A percentile compares a stretch with the other conserved stretches of the same genome.
These are phyloP conservation scores for Penicillium desertorum DNA, from an alignment of 495 filamentous ascomycete genomes.

Conservation along the genomic window DNA sequence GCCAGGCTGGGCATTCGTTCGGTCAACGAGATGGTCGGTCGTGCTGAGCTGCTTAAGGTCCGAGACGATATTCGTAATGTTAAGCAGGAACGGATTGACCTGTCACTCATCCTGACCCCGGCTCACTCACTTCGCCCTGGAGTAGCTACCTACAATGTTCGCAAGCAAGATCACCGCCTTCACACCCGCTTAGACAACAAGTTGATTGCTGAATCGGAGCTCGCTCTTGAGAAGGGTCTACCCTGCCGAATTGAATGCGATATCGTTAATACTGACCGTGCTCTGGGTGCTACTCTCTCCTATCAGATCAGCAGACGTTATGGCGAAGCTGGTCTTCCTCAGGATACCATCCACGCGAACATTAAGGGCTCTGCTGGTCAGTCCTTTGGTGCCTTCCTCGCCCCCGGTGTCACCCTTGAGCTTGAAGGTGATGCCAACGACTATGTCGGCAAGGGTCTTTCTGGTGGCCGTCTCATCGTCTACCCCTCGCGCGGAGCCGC, in stretches of 20 bases:
- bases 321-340: constrained; percentile 85
- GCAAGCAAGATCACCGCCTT: constrained; percentile 95
- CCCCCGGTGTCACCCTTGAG: constrained; percentile 92
- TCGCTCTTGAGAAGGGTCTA: constrained; percentile 93
- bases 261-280: constrained; percentile 97
- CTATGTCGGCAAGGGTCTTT: constrained; percentile 97
- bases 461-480: constrained; percentile 91
- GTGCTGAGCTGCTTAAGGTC: constrained; percentile 81
- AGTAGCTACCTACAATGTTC: constrained; percentile 97
- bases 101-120: constrained; percentile 93
- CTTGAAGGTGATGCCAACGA: constrained; percentile 98
- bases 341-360: constrained; percentile 95
- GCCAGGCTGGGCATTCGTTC: constrained; percentile 91
- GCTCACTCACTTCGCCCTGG: constrained; percentile 95
- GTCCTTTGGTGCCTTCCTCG: constrained; percentile 95
- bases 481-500: constrained; percentile 92
- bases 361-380: constrained; percentile 99
- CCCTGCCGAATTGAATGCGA: constrained; percentile 96
- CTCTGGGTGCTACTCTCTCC: constrained; percentile 90
- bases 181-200: constrained; percentile 98
- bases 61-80: constrained; percentile 83
- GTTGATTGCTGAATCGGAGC: constrained; percentile 94
- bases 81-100: constrained; percentile 92
- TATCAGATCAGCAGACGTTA: constrained; percentile 95
- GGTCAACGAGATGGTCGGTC: constrained; percentile 98